Evolutionary conservation across 2,329 filamentous ascomycete genomes (phyloP).

Genomic region (Ophiocordyceps camponoti-leonardi): DNA sequence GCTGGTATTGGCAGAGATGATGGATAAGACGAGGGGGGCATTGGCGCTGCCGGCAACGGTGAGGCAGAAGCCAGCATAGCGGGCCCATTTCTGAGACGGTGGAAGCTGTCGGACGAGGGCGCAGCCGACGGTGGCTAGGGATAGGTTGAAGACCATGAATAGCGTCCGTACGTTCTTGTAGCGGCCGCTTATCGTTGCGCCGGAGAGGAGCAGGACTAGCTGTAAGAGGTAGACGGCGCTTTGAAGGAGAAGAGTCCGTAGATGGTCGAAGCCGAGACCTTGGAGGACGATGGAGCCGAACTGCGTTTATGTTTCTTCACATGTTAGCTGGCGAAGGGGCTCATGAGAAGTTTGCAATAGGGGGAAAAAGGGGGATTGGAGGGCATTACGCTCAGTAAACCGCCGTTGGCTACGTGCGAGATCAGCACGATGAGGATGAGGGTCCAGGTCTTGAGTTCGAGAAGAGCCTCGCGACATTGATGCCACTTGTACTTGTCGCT

Average conservation of each 20-base stretch:
- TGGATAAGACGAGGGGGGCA: constrained; percentile 29
- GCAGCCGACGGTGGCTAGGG: constrained; percentile 7
- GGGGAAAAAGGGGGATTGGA: background rate
- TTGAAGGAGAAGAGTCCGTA: constrained; percentile 8
- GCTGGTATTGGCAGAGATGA: constrained; percentile 40
- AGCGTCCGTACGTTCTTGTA: constrained; percentile 9
- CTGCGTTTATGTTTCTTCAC: constrained; percentile 2
- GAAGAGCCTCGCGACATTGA: constrained; percentile 8
- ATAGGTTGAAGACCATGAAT: constrained; percentile 9
- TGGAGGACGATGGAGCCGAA: constrained; percentile 11
- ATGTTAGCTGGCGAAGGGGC: too few relatives aligned
- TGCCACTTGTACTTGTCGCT: constrained; percentile 9
- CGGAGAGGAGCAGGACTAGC: constrained; percentile 8
- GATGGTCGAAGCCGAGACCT: constrained; percentile 9
- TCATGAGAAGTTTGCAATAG: too few relatives aligned
- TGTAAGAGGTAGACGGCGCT: constrained; percentile 7
- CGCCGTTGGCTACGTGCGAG: constrained; percentile 13
- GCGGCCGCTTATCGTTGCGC: constrained; percentile 7
- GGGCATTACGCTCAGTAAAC: constrained; percentile 8
- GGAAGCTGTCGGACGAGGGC: constrained; percentile 9
- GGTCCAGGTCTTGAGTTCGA: constrained; percentile 10
- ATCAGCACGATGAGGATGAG: constrained; percentile 10
- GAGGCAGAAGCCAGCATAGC: constrained; percentile 21
- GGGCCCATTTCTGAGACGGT: constrained; percentile 6
- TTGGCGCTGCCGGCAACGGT: constrained; percentile 33